Evolutionary conservation across 2,329 filamentous ascomycete genomes (phyloP).

Genomic region (Biscogniauxia marginata): DNA sequence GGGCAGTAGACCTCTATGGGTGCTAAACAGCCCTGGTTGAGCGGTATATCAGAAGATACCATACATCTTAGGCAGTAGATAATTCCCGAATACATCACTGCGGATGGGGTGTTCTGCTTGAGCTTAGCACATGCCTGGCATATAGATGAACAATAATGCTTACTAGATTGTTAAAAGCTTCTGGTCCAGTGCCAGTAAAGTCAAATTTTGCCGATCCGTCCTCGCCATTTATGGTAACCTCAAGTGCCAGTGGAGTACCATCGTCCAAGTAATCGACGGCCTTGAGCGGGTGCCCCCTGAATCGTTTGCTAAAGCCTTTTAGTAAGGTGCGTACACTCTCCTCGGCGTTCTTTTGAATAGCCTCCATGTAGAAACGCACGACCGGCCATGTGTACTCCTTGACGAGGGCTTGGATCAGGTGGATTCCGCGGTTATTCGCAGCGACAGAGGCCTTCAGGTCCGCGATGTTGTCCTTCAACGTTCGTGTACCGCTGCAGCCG

Average conservation of each 20-base stretch:
- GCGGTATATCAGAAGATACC: conserved; percentile 69
- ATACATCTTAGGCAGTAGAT: conserved; percentile 51
- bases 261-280: conserved; percentile 77
- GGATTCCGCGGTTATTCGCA: conserved; percentile 40
- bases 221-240: conserved; percentile 55
- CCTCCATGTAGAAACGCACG: conserved; percentile 39
- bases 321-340: conserved; percentile 32
- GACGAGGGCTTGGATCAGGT: conserved; percentile 31
- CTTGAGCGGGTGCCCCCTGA: conserved; percentile 51
- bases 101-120: conserved; percentile 24
- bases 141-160: not conserved
- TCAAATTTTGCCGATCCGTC: conserved; percentile 68
- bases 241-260: conserved; percentile 22
- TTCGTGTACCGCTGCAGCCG: conserved; percentile 36
- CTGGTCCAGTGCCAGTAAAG: conserved; percentile 52
- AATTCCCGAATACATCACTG: conserved; percentile 29
- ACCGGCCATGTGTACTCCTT: conserved; percentile 31
- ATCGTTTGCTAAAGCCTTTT: conserved; percentile 25
- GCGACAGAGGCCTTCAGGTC: conserved; percentile 44
- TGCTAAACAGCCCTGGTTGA: conserved; percentile 69
- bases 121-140: not conserved
- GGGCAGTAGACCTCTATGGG: conserved; percentile 20
- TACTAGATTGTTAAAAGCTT: conserved; percentile 24
- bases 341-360: conserved; percentile 41
- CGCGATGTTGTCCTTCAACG: conserved; percentile 41